A percentile compares a stretch with the other conserved stretches of the same genome.
Conservation (phyloP, 2,329 filamentous ascomycete species). For the Cercospora nicotianae region DNA sequence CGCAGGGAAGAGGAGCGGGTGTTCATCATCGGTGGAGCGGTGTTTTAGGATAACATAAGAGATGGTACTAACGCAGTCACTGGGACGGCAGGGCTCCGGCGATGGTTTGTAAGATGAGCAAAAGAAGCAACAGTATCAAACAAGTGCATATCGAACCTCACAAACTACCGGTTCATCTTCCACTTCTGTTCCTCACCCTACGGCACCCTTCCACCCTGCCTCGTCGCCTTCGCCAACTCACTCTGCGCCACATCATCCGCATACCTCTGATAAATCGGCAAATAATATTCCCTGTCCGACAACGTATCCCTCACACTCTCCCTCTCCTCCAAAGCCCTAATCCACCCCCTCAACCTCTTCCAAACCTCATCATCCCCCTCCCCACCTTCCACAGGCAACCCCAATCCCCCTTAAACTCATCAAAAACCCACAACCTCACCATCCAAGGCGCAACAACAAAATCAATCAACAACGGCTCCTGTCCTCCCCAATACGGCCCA, state of each 20-base stretch:
- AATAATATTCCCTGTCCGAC: slow-evolving; percentile 67
- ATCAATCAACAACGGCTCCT: slow-evolving; percentile 66
- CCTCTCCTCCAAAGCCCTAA: slow-evolving; percentile 58
- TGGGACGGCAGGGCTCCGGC: background rate
- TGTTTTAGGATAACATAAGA: slow-evolving; percentile 48
- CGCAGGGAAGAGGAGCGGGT: slow-evolving; percentile 87
- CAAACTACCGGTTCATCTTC: background rate
- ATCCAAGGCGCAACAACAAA: slow-evolving; percentile 70
- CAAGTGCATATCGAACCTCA: background rate
- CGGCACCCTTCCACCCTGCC: slow-evolving; percentile 63
- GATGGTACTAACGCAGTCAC: background rate
- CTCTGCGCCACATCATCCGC: slow-evolving; percentile 50
- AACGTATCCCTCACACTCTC: slow-evolving; percentile 66
- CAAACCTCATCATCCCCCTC: slow-evolving; percentile 59
- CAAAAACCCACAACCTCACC: slow-evolving; percentile 66
- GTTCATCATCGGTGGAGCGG: slow-evolving; percentile 97
- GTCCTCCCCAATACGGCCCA: slow-evolving; percentile 69
- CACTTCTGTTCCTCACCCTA: slow-evolving; percentile 34
- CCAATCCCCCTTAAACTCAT: slow-evolving; percentile 69
- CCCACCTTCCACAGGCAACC: slow-evolving; percentile 47
- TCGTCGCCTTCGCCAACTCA: slow-evolving; percentile 51
- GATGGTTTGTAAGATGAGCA: background rate
- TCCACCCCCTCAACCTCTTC: slow-evolving; percentile 66
- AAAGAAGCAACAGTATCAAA: background rate
- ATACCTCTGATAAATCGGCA: slow-evolving; percentile 62